A percentile compares a stretch with the other conserved stretches of the same genome.
Conservation (phyloP, 2,329 filamentous ascomycete genomes). For the Dothideomycetes sp. region DNA sequence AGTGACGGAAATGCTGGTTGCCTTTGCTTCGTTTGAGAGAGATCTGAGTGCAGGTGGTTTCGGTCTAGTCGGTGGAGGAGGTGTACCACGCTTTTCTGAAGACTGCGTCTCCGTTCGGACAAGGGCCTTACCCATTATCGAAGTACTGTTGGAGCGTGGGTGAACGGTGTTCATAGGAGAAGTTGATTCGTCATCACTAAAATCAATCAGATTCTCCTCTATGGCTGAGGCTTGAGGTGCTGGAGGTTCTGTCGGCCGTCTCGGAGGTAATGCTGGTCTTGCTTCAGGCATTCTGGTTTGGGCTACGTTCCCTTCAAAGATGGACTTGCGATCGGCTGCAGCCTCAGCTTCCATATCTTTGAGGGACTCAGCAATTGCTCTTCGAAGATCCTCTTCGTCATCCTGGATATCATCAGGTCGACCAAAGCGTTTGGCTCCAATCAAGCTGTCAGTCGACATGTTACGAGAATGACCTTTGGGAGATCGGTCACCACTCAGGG, state of each 20-base stretch:
- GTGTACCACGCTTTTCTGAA: slow-evolving; percentile 2
- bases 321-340: slow-evolving; percentile 4
- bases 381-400: slow-evolving; percentile 39
- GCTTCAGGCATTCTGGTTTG: neutral
- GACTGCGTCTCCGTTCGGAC: slow-evolving; percentile 8
- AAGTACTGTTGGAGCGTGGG: neutral
- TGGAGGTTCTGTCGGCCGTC: slow-evolving; percentile 22
- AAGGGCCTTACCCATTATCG: neutral
- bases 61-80: slow-evolving; percentile 22
- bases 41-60: slow-evolving; percentile 33
- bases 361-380: slow-evolving; percentile 40
- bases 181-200: slow-evolving; percentile 35
- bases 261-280: slow-evolving; percentile 29
- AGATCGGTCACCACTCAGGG: slow-evolving; percentile 22
- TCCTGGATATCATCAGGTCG: slow-evolving; percentile 30
- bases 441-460: slow-evolving; percentile 23
- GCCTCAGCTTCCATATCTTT: slow-evolving; percentile 34
- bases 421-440: slow-evolving; percentile 24
- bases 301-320: slow-evolving; percentile 13
- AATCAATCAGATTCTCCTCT: slow-evolving; percentile 37
- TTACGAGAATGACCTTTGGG: slow-evolving; percentile 21
- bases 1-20: slow-evolving; percentile 14
- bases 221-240: slow-evolving; percentile 19
- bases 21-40: slow-evolving; percentile 24
- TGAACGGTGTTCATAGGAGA: slow-evolving; percentile 1